These are phyloP conservation scores for Myochromella boudieri DNA, from an alignment of 768 basidiomycete genomes.

Conservation along the genomic window DNA sequence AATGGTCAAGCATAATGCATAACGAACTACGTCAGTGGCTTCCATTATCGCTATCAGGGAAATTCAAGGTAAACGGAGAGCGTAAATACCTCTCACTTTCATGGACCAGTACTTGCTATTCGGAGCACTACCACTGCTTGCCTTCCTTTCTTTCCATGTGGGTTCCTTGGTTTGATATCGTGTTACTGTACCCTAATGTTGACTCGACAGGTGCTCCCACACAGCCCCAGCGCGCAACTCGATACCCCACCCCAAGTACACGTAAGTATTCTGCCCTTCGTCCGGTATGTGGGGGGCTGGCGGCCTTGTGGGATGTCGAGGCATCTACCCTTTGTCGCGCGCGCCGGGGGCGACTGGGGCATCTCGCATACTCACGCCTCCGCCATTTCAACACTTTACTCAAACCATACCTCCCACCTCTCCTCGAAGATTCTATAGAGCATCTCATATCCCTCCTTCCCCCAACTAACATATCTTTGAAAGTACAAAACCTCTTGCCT, in stretches of 20 bases:
- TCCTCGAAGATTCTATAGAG: too few species aligned
- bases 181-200: too few species aligned
- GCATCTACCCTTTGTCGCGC: conserved; percentile 70
- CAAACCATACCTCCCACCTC: conserved; percentile 52
- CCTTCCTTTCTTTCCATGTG: conserved; percentile 62
- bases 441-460: conserved; percentile 19
- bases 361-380: conserved; percentile 72
- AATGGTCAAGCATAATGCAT: too few species aligned
- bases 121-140: conserved; percentile 66
- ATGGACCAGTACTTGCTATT: conserved; percentile 67
- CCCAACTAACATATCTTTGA: conserved; percentile 29
- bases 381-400: conserved; percentile 68
- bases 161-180: too few species aligned
- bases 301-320: conserved; percentile 50
- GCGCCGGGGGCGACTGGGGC: conserved; percentile 72
- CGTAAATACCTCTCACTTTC: too few species aligned
- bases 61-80: too few species aligned
- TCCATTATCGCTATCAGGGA: too few species aligned
- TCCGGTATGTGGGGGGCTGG: neutral
- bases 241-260: conserved; percentile 62
- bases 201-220: too few species aligned
- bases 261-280: conserved; percentile 33
- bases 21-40: too few species aligned
- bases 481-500: conserved; percentile 18
- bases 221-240: conserved; percentile 49